Evolutionary conservation across 371 early-diverging fungal genomes (phyloP), one percentile per base, ranked within the genome.

Genomic region (Lichtheimia hyalospora): DNA sequence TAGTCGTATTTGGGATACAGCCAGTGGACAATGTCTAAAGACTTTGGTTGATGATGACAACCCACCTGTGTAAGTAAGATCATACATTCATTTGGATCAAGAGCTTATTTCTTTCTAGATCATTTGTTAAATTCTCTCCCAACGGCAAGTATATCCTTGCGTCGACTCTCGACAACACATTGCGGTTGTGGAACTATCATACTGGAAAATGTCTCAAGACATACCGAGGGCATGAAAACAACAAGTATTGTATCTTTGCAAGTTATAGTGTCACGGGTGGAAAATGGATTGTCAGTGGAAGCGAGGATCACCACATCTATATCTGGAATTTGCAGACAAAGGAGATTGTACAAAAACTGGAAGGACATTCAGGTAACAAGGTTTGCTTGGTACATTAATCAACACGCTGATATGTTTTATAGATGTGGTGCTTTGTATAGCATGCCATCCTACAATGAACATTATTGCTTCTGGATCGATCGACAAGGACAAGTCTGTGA

Each of bases 71-170:
- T 92, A 76, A 76, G 84, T 67, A 43, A 10, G 8, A 13, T 46
- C 20, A 56, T 42, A 28, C 49, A 14, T 23, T 53, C 13, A 1
- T 5, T 25, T 41, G 42, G 42, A n/a, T 52, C 1, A 20, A 13
- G 24, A 23, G 12, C 15, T 14, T 27, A 46, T 13, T 14, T n/a
- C 5, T 14, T 28, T 46, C 5, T 62, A 91, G 91, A n/a, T 92
- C 96, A 0, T 96, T 93, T 79, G 97, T 93, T 34, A 96, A 95
- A 74, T 98, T 98, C 68, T 96, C 96, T 24, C 99, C 99, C 27
- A 98, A 98, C 71, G 96, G 98, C 63, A 97, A 97, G 79, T 98
- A 93, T 73, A 94, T 98, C 60, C 84, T 98, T 51, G 95, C 97
- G 3, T 87, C 94, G 0, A 95, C 96, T 10, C 79, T 93, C 55